Conservation (phyloP, 108 stramenopile species). For the Cyclotella choctawhatcheeana region DNA sequence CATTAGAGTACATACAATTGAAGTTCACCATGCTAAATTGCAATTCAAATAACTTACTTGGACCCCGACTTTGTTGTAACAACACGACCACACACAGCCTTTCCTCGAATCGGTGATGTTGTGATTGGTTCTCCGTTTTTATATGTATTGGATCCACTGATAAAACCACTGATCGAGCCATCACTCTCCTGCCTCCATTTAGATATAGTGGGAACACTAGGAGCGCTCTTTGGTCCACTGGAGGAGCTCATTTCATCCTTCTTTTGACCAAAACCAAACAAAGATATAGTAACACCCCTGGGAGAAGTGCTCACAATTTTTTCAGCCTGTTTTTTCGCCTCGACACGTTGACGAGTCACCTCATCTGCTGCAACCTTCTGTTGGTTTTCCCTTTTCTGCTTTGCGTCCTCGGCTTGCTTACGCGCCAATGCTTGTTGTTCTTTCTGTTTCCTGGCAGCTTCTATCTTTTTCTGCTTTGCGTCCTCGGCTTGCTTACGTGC, state of each 20-base stretch:
- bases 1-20: neutral
- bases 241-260: conserved; percentile 14
- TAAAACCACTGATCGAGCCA: conserved; percentile 54
- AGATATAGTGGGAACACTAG: conserved; percentile 42
- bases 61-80: conserved; percentile 50
- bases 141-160: conserved; percentile 42
- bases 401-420: too few species aligned
- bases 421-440: too few species aligned
- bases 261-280: conserved; percentile 41
- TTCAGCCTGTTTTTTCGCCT: conserved; percentile 34
- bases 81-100: conserved; percentile 36
- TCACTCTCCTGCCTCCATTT: conserved; percentile 68
- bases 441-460: too few species aligned
- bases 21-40: neutral
- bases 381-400: too few species aligned
- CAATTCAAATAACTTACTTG: conserved; percentile 17
- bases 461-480: too few species aligned
- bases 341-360: too few species aligned
- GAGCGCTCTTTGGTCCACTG: conserved; percentile 13
- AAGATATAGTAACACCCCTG: conserved; percentile 38
- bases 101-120: conserved; percentile 51
- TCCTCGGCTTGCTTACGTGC: too few species aligned
- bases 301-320: conserved; percentile 22
- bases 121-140: conserved; percentile 52
- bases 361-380: too few species aligned